Percentiles rank a stretch among this genome's conserved stretches.
Conservation (phyloP, 2,329 filamentous ascomycete species). For the Trichoderma arundinaceum region DNA sequence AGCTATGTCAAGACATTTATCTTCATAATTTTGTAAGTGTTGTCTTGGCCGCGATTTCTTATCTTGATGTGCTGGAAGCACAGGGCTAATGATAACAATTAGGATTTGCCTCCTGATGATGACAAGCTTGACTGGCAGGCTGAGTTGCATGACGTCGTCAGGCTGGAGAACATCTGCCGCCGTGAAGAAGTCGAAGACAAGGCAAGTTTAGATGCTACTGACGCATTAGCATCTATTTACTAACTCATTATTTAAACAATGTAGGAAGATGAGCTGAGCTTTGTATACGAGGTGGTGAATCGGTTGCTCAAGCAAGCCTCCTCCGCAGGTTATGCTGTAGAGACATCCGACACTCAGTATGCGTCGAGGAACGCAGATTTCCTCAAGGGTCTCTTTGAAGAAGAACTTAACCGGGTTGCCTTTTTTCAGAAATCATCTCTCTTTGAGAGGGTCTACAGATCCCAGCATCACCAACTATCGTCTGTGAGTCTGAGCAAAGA, state of each 20-base stretch:
- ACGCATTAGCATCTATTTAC: not conserved
- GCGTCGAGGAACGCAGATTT: slow-evolving; percentile 56
- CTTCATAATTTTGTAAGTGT: slow-evolving; percentile 57
- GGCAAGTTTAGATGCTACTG: slow-evolving; percentile 41
- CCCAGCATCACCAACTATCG: not conserved
- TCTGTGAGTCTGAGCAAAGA: slow-evolving; percentile 28
- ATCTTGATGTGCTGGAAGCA: not conserved
- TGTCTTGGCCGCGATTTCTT: no score
- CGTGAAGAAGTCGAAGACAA: slow-evolving; percentile 45
- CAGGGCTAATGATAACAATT: not conserved
- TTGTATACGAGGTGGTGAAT: slow-evolving; percentile 55
- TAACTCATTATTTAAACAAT: not conserved
- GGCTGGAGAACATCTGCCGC: slow-evolving; percentile 52
- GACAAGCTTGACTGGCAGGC: slow-evolving; percentile 50
- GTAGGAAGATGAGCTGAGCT: slow-evolving; percentile 53
- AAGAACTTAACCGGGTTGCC: slow-evolving; percentile 58
- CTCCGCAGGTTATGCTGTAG: slow-evolving; percentile 41
- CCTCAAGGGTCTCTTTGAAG: slow-evolving; percentile 52
- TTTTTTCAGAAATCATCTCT: slow-evolving; percentile 70
- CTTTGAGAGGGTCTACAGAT: slow-evolving; percentile 56
- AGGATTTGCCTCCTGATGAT: slow-evolving; percentile 41
- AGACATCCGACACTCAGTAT: slow-evolving; percentile 46
- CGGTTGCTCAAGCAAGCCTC: slow-evolving; percentile 54
- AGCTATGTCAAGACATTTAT: slow-evolving; percentile 68
- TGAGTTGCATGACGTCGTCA: slow-evolving; percentile 52